A percentile compares a stretch with the other conserved stretches of the same genome.
These are phyloP conservation scores for Rhizopogon rudus DNA, from an alignment of 768 basidiomycete genomes.

Conservation along the genomic window DNA sequence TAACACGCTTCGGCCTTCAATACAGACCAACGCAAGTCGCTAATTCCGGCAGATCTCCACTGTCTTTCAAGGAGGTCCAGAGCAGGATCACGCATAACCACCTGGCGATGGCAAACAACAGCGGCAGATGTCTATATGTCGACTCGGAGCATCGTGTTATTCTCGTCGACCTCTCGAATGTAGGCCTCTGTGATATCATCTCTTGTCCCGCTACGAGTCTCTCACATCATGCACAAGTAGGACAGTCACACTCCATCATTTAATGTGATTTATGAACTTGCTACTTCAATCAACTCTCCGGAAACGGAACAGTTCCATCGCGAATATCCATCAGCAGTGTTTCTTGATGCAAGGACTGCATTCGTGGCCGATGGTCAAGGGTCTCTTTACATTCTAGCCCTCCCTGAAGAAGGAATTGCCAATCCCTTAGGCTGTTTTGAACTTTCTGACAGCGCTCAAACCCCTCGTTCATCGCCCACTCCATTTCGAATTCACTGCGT, in stretches of 20 bases:
- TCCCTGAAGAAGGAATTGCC: conserved; percentile 35
- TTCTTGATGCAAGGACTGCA: conserved; percentile 43
- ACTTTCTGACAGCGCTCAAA: conserved; percentile 23
- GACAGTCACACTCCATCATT: conserved; percentile 46
- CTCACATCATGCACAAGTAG: conserved; percentile 36
- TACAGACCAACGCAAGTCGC: conserved; percentile 46
- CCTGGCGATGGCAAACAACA: conserved; percentile 44
- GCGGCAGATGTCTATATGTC: conserved; percentile 56
- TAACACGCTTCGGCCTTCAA: conserved; percentile 45
- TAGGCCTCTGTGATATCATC: conserved; percentile 31
- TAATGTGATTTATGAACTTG: conserved; percentile 54
- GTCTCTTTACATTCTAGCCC: conserved; percentile 53
- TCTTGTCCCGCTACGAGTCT: conserved; percentile 1
- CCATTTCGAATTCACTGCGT: conserved; percentile 39
- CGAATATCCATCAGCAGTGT: conserved; percentile 74
- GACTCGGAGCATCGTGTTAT: conserved; percentile 62
- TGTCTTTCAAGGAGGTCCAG: conserved; percentile 79
- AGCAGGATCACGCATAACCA: conserved; percentile 85
- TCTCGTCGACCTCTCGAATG: conserved; percentile 50
- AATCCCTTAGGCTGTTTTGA: conserved; percentile 50
- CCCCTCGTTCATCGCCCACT: conserved; percentile 20
- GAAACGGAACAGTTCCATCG: conserved; percentile 37
- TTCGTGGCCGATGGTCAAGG: conserved; percentile 71
- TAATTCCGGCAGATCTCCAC: conserved; percentile 51
- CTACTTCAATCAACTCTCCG: conserved; percentile 42